Percentiles rank a stretch among this genome's conserved stretches.
Conservation (phyloP, 306 rosid species). For the Arachis stenosperma region DNA sequence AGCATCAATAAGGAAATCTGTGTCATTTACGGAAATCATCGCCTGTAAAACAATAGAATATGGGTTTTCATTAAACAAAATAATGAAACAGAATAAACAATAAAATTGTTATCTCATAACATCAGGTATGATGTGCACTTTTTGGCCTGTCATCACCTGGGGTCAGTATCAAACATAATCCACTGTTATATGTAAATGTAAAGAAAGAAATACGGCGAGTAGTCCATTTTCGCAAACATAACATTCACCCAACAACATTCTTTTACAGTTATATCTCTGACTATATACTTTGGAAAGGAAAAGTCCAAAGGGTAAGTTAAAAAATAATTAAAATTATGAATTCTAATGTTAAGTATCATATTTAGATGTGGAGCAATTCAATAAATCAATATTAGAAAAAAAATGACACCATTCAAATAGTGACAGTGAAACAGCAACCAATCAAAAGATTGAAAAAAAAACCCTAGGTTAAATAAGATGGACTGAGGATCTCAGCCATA, state of each 20-base stretch:
- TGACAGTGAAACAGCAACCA: not conserved
- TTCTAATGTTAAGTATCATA: not conserved
- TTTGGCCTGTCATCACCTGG: slow-evolving; percentile 7
- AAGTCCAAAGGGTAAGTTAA: not conserved
- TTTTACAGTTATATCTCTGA: not conserved
- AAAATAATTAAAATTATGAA: not conserved
- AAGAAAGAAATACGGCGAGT: not conserved
- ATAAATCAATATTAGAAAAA: slow-evolving; percentile 5
- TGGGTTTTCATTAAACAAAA: slow-evolving; percentile 6
- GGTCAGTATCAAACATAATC: no score
- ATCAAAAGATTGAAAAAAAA: not conserved
- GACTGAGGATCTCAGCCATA: not conserved
- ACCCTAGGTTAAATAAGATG: not conserved
- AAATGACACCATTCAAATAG: not conserved
- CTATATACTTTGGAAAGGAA: slow-evolving; percentile 11
- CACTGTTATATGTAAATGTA: not conserved
- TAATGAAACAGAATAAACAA: slow-evolving; percentile 23
- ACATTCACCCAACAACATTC: not conserved
- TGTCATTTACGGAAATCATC: slow-evolving; percentile 30
- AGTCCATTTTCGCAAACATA: not conserved
- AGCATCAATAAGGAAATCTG: slow-evolving; percentile 1
- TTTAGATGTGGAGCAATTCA: slow-evolving; percentile 3
- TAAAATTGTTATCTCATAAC: not conserved
- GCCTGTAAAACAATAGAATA: slow-evolving; percentile 39
- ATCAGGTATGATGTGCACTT: not conserved